Evolutionary conservation across 345 rosid genomes (phyloP), one percentile per base, ranked within the genome.

Genomic region (Melaleuca quinquenervia): DNA sequence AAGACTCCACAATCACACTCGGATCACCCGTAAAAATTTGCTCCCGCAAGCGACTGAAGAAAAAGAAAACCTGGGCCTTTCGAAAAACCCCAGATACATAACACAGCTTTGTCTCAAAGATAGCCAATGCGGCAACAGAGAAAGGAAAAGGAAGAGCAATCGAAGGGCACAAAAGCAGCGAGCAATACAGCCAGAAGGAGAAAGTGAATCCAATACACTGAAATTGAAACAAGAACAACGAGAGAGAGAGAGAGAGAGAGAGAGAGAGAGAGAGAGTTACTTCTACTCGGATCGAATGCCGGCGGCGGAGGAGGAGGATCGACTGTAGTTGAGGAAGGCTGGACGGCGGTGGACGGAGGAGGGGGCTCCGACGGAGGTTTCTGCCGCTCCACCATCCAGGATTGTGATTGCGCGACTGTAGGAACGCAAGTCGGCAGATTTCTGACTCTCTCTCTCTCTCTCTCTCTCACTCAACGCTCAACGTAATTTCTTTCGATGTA

Each of bases 271-370:
- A n/a, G 87, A 85, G 80, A 84, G 44, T 91, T 93, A 96, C 99
- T 95, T 93, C 98, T 94, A 90, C 93, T 91, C 53, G 99, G 99
- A 89, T 96, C 96, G 88, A 96, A 95, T 6, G 89, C 89, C 83
- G 91, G 86, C 22, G 89, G 87, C 27, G 87, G 85, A n/a, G n/a
- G n/a, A 11, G 48, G 78, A 16, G 48, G 78, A 32, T 70, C 78
- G 48, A 21, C 78, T 1, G 78, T 18, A 21, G 78, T 18, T 70
- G 78, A 32, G 78, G 78, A 70, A 24, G 86, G 80, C 41, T 88
- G 60, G 58, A 82, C 29, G 76, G 86, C 83, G n/a, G 85, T 84
- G 55, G 87, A 85, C 51, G 87, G 80, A 50, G 84, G 87, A 90
- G 87, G 82, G n/a, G 86, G 70, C 83, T 85, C 64, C 82, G 90